A percentile compares a stretch with the other conserved stretches of the same genome.
Evolutionary conservation across 805 yeast species (phyloP).

Genomic region (Candida michaelii): DNA sequence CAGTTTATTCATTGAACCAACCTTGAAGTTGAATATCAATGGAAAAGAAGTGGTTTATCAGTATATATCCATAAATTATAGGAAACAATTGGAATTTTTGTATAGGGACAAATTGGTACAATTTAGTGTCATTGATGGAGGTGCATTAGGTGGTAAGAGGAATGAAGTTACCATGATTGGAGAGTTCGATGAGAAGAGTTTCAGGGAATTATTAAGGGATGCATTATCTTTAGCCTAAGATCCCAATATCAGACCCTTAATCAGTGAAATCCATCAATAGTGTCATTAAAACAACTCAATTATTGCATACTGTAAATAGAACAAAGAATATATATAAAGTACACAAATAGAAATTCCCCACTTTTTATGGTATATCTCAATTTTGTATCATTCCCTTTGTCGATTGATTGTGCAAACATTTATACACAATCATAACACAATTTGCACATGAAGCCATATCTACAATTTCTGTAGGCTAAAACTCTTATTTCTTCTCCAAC

Average conservation of each 20-base stretch:
- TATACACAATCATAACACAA: too few species aligned
- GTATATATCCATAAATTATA: constrained; percentile 42
- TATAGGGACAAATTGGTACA: constrained; percentile 39
- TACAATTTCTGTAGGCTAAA: too few species aligned
- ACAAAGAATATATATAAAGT: constrained; percentile 7
- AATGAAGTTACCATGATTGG: constrained; percentile 51
- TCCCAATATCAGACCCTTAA: too few species aligned
- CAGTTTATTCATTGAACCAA: constrained; percentile 38
- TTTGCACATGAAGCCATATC: too few species aligned
- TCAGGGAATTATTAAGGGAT: constrained; percentile 28
- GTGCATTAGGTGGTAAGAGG: constrained; percentile 54
- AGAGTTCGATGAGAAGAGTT: constrained; percentile 19
- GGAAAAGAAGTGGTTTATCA: constrained; percentile 43
- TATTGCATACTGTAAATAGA: too few species aligned
- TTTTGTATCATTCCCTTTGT: too few species aligned
- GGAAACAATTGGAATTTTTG: constrained; percentile 46
- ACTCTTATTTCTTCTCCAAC: constrained; percentile 43
- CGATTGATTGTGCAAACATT: too few species aligned
- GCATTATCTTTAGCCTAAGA: constrained; percentile 2
- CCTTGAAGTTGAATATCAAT: constrained; percentile 35
- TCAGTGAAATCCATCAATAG: too few species aligned
- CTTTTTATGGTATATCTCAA: too few species aligned
- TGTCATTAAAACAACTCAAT: too few species aligned
- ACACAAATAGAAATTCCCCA: too few species aligned
- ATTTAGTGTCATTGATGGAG: constrained; percentile 54